phyloP scores from a whole-genome alignment of 441 rosid genomes.

The Raphanus hybrid region DNA sequence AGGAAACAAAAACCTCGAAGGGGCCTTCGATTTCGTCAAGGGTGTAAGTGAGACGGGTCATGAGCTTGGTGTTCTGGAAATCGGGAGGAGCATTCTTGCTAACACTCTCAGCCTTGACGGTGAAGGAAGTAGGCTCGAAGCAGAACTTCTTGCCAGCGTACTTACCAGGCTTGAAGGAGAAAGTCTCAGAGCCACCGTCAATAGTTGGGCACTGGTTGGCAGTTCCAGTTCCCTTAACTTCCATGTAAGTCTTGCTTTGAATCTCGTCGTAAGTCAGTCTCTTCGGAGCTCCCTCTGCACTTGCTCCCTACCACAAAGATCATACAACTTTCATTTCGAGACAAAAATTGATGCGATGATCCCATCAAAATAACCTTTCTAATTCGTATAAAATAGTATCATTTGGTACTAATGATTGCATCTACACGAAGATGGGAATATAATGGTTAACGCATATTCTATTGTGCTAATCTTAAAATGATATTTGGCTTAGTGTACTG shows the following conservation, averaged over 20 bases:
- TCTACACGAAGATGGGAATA: no score
- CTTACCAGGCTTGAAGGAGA: slow-evolving; percentile 78
- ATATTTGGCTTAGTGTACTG: not conserved
- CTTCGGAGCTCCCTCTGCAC: slow-evolving; percentile 77
- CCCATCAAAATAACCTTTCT: not conserved
- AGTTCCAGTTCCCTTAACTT: slow-evolving; percentile 90
- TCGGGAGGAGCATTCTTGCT: slow-evolving; percentile 81
- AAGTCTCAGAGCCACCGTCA: slow-evolving; percentile 68
- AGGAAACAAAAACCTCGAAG: slow-evolving; percentile 49
- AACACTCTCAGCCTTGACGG: slow-evolving; percentile 80
- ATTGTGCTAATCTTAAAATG: not conserved
- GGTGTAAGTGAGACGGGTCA: slow-evolving; percentile 92
- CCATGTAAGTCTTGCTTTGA: slow-evolving; percentile 86
- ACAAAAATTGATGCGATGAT: not conserved
- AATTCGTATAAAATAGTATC: not conserved
- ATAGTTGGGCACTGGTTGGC: slow-evolving; percentile 88
- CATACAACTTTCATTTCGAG: not conserved
- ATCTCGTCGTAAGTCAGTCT: slow-evolving; percentile 86
- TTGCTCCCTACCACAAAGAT: slow-evolving; percentile 59
- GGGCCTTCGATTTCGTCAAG: slow-evolving; percentile 95
- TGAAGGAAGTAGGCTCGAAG: slow-evolving; percentile 60
- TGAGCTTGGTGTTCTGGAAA: slow-evolving; percentile 88
- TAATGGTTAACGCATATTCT: no score
- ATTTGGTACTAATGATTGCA: not conserved
- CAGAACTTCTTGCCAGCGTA: slow-evolving; percentile 79